Evolutionary conservation across 1,284 basidiomycete genomes (phyloP), one percentile per base, ranked within the genome.

Genomic region (Austroboletus niveus): DNA sequence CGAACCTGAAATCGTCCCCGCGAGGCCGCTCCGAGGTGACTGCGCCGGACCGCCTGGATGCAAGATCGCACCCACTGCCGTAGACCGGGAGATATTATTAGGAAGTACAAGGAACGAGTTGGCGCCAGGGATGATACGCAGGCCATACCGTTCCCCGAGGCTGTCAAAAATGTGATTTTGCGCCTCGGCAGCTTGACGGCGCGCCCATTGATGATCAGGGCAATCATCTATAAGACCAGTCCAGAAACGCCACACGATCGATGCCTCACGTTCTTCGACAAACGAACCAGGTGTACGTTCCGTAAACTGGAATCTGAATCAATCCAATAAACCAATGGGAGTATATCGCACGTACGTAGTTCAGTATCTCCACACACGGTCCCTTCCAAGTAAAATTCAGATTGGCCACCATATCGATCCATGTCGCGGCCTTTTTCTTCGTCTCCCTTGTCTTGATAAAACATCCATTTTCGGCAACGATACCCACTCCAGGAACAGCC

Each of bases 111-210:
- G 81, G 79, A 94, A 92, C 42, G 80, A 81, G 65, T 84, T 89
- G 50, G 79, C 73, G 2, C 86, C 87, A 0, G 89, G 89, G 51
- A 91, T 86, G 62, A 92, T 90, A 39, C 89, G 83, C 12, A 92
- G 72, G 3, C 87, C 85, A 61, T 88, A 91, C 0, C 86, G 82
- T 63, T 91, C 89, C 31, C 89, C 89, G 29, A 91, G 79, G 61
- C 85, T 87, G 66, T 91, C 90, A 66, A 89, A 93, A 57, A 94
- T 90, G 64, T 94, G 87, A 68, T 94, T 94, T 69, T 94, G 91
- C 24, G 91, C 91, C 67, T 94, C 92, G 0, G 89, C 89, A 2
- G 92, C 90, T 66, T 94, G 91, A 24, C 92, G 75, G 29, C 85
- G 79, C 0, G 90, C 90, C 91, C 91, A 93, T 56, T 81, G 81